Base-by-base conservation (phyloP, 1,284 basidiomycete genomes). In the Leccinum subrobustum region DNA sequence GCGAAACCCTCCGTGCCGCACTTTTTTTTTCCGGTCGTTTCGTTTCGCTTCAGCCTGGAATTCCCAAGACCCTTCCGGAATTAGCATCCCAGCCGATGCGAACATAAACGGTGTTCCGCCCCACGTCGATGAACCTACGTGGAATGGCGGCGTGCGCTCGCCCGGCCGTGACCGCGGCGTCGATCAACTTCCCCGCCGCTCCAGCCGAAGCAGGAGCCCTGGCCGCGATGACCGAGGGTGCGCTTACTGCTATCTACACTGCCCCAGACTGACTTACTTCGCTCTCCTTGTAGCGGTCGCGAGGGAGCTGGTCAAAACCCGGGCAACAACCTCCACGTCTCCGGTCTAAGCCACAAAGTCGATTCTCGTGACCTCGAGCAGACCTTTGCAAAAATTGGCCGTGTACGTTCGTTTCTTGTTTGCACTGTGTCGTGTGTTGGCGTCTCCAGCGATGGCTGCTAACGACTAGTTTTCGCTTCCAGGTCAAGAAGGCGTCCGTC, bases 301-400 rank as follows among this genome's bases (percentile, higher is more conserved):
- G 65, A 66, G 18, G 79, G 79, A 25, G 79, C 78, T 18, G 78
- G 78, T 47, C 76, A 78, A 61, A 98, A 98, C 78, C 93, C 93
- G 2, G 96, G 96, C 57, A 98, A 97, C 81, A 98, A 98, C 78
- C 82, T 99, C 44, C 96, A 99, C 74, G 92, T 98, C 64, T 96
- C 95, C 48, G 88, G 93, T 47, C 81, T 99, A 57, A 88, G 88
- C 67, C 83, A 87, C 72, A 82, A 81, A 63, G 87, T 96, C 62
- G 93, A 93, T 70, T 92, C 91, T 56, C 87, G 89, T 58, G 89
- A 92, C 68, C 89, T 99, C 54, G 94, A 98, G 74, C 85, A 89
- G 27, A 84, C 88, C 14, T 98, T 99, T 71, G 82, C 85, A 68
- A 96, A 95, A 77, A 87, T 89, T 75, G 96, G 96, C 59, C 84